Evolutionary conservation across 169 alveolate genomes (phyloP), one percentile per base, ranked within the genome.

Genomic region (Perkinsus chesapeaki): DNA sequence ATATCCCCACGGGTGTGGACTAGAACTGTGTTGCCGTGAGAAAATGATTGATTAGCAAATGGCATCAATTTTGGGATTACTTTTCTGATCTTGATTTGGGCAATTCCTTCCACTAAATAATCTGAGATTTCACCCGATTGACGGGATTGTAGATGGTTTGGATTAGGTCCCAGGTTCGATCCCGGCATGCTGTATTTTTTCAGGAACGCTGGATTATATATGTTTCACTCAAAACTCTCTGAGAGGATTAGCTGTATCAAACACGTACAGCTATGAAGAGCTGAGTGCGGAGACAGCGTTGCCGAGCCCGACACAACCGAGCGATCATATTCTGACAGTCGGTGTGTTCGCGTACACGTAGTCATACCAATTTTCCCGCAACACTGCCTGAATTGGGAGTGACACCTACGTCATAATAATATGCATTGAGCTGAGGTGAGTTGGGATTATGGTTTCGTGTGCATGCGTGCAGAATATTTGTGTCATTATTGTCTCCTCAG

Each of bases 281-380:
- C 92, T 90, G 23, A 39, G 39, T 7, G 47, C 36, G 92, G 92
- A 90, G 39, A 90, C 43, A 20, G 92, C 92, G 19, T 39, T 90
- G 36, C 92, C 92, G 47, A 90, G 92, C 92, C 39, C 92, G 10
- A 90, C 92, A n/a, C 34, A 39, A 31, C 92, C 92, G 92, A 43
- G 60, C 60, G 60, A 43, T 43, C 60, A 43, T 43, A 43, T 43
- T 9, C 60, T 43, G 60, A 43, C 60, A 5, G 60, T 43, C 16
- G 60, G 60, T 16, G 60, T 43, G 60, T 43, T 43, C 16, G 60
- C 60, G 60, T 43, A 43, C 16, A 43, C 60, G 60, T 43, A 43
- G 60, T 43, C 16, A 43, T 43, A 43, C 60, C 60, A 43, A 43
- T 9, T 43, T 16, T 43, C 16, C 16, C 60, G 60, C 16, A 43